These are phyloP conservation scores for Helianthus annuus DNA, from an alignment of 129 eudicot species.

Conservation along the genomic window DNA sequence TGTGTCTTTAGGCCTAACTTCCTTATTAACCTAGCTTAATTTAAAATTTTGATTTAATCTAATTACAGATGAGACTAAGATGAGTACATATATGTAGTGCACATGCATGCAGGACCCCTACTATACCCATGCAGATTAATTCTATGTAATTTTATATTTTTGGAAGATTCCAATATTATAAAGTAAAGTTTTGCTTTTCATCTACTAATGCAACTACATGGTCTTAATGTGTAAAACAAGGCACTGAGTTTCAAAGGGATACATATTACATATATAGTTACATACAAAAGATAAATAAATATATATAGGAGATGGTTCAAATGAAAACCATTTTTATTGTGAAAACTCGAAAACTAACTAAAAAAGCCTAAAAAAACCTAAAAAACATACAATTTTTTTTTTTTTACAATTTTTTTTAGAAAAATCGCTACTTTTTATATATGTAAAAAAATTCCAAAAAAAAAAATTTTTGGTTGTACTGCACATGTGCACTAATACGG, in stretches of 20 bases:
- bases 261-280: background rate
- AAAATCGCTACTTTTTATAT: too few relatives aligned
- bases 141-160: background rate
- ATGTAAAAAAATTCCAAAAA: too few relatives aligned
- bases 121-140: slow-evolving; percentile 8
- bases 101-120: slow-evolving; percentile 21
- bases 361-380: too few relatives aligned
- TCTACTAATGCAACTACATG: background rate
- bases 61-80: background rate
- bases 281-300: too few relatives aligned
- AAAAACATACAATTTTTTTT: too few relatives aligned
- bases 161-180: background rate
- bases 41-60: slow-evolving; percentile 11
- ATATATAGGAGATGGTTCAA: too few relatives aligned
- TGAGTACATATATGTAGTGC: background rate
- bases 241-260: background rate
- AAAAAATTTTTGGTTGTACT: too few relatives aligned
- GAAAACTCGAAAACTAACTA: too few relatives aligned
- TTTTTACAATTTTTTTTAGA: too few relatives aligned
- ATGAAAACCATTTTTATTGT: too few relatives aligned
- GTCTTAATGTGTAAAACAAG: background rate
- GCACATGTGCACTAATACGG: too few relatives aligned
- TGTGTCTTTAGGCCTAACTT: slow-evolving; percentile 49
- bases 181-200: background rate
- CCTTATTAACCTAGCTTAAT: slow-evolving; percentile 25